These are phyloP conservation scores for Quercus cerris DNA, from an alignment of 306 rosid genomes.

Conservation along the genomic window DNA sequence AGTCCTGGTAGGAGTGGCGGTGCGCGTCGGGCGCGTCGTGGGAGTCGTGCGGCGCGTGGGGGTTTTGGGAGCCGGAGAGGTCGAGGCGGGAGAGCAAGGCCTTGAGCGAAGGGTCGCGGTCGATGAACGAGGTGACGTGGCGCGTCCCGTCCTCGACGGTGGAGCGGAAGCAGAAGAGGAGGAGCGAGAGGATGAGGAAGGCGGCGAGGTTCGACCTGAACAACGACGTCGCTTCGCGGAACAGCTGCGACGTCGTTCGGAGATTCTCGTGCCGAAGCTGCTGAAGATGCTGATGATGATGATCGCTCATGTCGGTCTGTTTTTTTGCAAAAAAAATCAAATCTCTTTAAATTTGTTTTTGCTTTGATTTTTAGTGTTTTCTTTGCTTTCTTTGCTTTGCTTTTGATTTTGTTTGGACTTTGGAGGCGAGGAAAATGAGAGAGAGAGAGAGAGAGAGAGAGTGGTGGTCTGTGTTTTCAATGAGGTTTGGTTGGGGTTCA, in stretches of 20 bases:
- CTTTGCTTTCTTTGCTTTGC: background rate
- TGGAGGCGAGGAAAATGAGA: background rate
- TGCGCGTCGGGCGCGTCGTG: background rate
- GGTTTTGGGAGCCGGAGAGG: conserved; percentile 33
- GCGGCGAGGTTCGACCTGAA: conserved; percentile 54
- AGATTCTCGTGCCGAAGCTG: conserved; percentile 51
- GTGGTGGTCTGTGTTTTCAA: conserved; percentile 1
- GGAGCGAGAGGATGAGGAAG: conserved; percentile 74
- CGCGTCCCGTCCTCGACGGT: conserved; percentile 67
- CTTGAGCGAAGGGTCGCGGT: conserved; percentile 75
- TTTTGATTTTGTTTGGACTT: no score
- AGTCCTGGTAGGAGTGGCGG: conserved; percentile 10
- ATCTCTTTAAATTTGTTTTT: no score
- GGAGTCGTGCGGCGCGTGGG: conserved; percentile 8
- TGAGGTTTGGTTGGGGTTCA: background rate
- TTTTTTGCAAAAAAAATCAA: no score
- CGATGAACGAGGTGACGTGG: conserved; percentile 73
- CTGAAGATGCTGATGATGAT: background rate
- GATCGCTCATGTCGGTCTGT: conserved; percentile 28
- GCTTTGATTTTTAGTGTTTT: conserved; percentile 16
- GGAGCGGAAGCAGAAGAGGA: conserved; percentile 70
- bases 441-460: background rate
- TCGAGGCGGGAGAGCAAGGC: conserved; percentile 79
- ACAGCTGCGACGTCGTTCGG: conserved; percentile 53
- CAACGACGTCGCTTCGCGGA: conserved; percentile 40